These are phyloP conservation scores for Trichaptum fuscoviolaceum DNA, from an alignment of 768 basidiomycete genomes.

Conservation along the genomic window DNA sequence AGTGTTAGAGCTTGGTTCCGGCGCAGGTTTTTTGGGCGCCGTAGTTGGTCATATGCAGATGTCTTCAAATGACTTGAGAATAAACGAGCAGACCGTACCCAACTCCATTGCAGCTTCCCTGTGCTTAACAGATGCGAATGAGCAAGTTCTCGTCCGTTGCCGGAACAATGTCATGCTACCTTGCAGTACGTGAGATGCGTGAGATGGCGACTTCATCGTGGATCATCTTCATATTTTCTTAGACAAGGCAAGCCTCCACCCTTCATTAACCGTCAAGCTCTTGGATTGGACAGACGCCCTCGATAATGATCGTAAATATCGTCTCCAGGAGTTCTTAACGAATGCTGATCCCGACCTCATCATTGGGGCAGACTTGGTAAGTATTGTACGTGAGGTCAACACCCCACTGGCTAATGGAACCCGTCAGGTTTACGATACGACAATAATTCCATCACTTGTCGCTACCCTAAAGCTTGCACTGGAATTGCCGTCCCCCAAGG, in stretches of 20 bases:
- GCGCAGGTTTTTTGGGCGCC: constrained; percentile 70
- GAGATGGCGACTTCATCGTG: neutral
- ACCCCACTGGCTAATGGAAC: neutral
- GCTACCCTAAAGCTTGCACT: constrained; percentile 37
- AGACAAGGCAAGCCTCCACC: neutral
- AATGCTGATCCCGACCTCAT: constrained; percentile 50
- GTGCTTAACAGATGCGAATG: constrained; percentile 62
- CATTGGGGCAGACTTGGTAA: constrained; percentile 66
- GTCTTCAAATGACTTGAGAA: constrained; percentile 11
- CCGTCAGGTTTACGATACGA: constrained; percentile 62
- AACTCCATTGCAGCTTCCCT: constrained; percentile 20
- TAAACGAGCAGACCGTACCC: constrained; percentile 4
- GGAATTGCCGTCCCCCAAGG: constrained; percentile 2
- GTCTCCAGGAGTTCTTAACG: constrained; percentile 30
- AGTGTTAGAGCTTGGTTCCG: constrained; percentile 72
- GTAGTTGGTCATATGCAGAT: constrained; percentile 55
- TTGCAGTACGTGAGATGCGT: constrained; percentile 51
- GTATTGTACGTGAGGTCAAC: constrained; percentile 10
- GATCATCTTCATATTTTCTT: neutral
- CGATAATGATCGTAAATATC: constrained; percentile 20
- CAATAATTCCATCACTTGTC: constrained; percentile 52
- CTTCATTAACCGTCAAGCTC: constrained; percentile 11
- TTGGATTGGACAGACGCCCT: constrained; percentile 67
- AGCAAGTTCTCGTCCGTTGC: constrained; percentile 58
- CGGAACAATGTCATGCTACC: constrained; percentile 50